Base-by-base conservation (phyloP, 176 grass and related monocot genomes). In the Ananas comosus region DNA sequence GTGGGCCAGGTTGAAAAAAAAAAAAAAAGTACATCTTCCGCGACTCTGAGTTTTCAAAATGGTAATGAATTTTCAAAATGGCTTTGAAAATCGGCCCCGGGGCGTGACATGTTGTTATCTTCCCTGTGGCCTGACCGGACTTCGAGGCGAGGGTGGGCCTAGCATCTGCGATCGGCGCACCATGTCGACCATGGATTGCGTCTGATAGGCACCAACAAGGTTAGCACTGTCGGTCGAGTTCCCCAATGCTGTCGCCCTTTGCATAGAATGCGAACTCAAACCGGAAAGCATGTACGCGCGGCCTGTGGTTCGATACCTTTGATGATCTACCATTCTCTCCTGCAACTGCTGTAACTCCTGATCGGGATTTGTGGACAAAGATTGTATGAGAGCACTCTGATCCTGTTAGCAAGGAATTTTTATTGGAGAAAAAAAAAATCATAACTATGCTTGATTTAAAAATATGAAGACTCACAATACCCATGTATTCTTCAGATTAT, bases 301-400 rank as follows among this genome's bases (percentile, higher is more conserved):
- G 13, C 86, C 82, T 1, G 72, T 82, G 13, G 48, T 63, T 49
- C 85, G 52, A 53, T 89, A 89, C 28, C 75, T 21, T 68, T 52
- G 64, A 29, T 48, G 19, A 51, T 28, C 73, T 21, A 53, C 64
- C 79, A 72, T 49, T 51, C 86, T 81, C 65, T 79, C 72, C 63
- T 85, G 71, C 79, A 89, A 82, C 82, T 85, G 75, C 71, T 13
- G 71, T 75, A 89, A 68, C 63, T 89, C 86, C 22, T 23, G 1
- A 23, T 91, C 84, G n/a, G 88, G 88, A 57, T 87, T 84, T 48
- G 88, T 91, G 18, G 88, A 91, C 33, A 91, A 80, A 13, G 81
- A 83, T 70, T 87, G 78, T 72, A 91, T 79, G 19, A 91, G 77
- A 84, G 77, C 67, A 81, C 68, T 79, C 51, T 69, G 80, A 61